These are phyloP conservation scores for Aspergillus bridgeri DNA, from an alignment of 495 filamentous ascomycete genomes.

Conservation along the genomic window DNA sequence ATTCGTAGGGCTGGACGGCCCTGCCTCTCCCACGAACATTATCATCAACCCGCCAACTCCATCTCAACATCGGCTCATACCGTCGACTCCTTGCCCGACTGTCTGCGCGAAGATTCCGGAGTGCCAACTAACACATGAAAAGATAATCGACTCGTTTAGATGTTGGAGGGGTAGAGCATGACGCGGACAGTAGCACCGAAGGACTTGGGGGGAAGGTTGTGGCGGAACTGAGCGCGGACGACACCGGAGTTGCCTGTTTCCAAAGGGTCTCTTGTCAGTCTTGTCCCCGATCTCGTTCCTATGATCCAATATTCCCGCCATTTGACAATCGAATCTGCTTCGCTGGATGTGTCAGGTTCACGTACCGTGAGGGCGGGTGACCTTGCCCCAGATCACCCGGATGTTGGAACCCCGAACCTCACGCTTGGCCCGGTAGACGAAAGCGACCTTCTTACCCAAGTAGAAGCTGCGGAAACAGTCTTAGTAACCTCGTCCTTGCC, in stretches of 20 bases:
- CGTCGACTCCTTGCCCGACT: slow-evolving; percentile 44
- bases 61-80: slow-evolving; percentile 45
- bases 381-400: slow-evolving; percentile 98
- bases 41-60: slow-evolving; percentile 45
- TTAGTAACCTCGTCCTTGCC: slow-evolving; percentile 21
- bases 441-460: slow-evolving; percentile 93
- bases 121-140: slow-evolving; percentile 39
- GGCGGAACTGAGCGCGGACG: slow-evolving; percentile 91
- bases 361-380: slow-evolving; percentile 90
- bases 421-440: slow-evolving; percentile 90
- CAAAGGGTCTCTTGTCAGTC: slow-evolving; percentile 10
- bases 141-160: slow-evolving; percentile 35
- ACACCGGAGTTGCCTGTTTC: slow-evolving; percentile 85
- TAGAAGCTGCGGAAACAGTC: slow-evolving; percentile 60
- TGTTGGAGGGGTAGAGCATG: slow-evolving; percentile 92
- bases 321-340: not conserved
- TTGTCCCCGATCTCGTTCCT: not conserved
- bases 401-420: slow-evolving; percentile 96
- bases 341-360: slow-evolving; percentile 7
- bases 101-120: slow-evolving; percentile 43
- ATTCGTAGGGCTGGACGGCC: slow-evolving; percentile 47
- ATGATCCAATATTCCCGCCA: not conserved
- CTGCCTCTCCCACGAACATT: slow-evolving; percentile 47
- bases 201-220: slow-evolving; percentile 89
- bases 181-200: slow-evolving; percentile 96